phyloP scores from a whole-genome alignment of 805 yeast genomes.

The Wickerhamiella slavikovae region DNA sequence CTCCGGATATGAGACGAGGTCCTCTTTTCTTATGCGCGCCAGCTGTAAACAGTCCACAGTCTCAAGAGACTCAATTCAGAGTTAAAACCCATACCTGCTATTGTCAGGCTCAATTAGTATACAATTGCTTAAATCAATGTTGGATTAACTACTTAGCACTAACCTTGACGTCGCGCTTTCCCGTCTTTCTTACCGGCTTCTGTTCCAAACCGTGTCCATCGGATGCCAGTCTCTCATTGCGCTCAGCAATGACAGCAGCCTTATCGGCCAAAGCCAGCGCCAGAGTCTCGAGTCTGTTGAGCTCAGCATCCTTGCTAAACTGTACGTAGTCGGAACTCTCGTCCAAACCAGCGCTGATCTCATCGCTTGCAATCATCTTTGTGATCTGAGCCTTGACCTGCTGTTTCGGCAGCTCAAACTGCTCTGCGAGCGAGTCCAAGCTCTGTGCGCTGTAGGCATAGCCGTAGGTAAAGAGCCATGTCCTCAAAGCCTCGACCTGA shows the following conservation, averaged over 20 bases:
- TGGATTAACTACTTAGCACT: no score
- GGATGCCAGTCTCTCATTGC: conserved; percentile 65
- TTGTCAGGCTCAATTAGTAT: no score
- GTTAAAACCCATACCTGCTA: no score
- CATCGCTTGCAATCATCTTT: conserved; percentile 60
- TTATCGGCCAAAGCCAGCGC: conserved; percentile 71
- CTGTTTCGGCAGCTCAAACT: conserved; percentile 41
- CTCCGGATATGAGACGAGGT: no score
- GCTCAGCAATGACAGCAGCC: conserved; percentile 55
- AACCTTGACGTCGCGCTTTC: no score
- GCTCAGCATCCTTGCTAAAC: conserved; percentile 58
- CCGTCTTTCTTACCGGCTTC: no score
- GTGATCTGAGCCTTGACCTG: conserved; percentile 44
- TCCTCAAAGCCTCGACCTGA: conserved; percentile 77
- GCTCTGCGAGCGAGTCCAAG: conserved; percentile 36
- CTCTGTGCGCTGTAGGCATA: conserved; percentile 57
- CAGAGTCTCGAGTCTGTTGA: conserved; percentile 69
- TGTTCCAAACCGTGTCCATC: conserved; percentile 38
- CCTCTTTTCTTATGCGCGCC: no score
- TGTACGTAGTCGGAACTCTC: conserved; percentile 40
- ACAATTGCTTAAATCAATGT: no score
- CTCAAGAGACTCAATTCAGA: no score
- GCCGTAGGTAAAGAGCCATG: conserved; percentile 77
- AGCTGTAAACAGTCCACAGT: no score
- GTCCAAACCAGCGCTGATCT: conserved; percentile 55